Base-by-base conservation (phyloP, 148 eudicot species). In the Spergularia marina region DNA sequence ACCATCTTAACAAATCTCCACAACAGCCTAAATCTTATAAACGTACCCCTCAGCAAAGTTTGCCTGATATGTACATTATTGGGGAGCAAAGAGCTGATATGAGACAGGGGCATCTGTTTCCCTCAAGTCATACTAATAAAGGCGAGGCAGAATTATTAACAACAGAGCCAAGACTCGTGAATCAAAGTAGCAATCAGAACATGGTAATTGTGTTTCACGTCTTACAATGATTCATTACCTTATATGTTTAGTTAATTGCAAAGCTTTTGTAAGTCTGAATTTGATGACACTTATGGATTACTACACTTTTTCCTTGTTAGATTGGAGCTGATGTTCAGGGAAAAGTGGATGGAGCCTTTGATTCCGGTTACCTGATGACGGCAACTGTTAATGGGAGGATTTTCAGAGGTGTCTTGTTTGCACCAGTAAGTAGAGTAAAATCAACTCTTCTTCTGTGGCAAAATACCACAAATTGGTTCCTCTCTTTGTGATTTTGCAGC, bases 301-400 rank as follows among this genome's bases (percentile, higher is more conserved):
- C 9, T 44, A 9, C 9, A 10, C 40, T 59, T 57, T 25, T 49
- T 71, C 17, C 8, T 15, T 12, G 68, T 68, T 64, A 91, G 98
- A 84, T 94, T 75, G 98, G 98, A 76, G 97, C 96, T 56, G 97
- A 90, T 47, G 85, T 94, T 75, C 91, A 79, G 5, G 98, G 98
- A 23, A 91, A 89, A 71, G 87, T 94, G 21, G 98, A 94, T 52
- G 98, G 97, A 18, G 86, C 88, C 0, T 94, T 94, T 12, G 98
- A 94, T 73, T 90, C 97, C 2, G 98, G 98, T 57, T 94, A 87
- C 83, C 80, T 94, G 60, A 90, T 94, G 93, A 91, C 97, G 18
- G 98, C 98, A 7, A 79, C 80, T 44, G 89, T 94, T 13, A 90
- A 90, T 58, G 98, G 98, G 53, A 90, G 82, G 77, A 77, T 85